phyloP scores from a whole-genome alignment of 1,139 yeast species.

The Yamadazyma dendronema region DNA sequence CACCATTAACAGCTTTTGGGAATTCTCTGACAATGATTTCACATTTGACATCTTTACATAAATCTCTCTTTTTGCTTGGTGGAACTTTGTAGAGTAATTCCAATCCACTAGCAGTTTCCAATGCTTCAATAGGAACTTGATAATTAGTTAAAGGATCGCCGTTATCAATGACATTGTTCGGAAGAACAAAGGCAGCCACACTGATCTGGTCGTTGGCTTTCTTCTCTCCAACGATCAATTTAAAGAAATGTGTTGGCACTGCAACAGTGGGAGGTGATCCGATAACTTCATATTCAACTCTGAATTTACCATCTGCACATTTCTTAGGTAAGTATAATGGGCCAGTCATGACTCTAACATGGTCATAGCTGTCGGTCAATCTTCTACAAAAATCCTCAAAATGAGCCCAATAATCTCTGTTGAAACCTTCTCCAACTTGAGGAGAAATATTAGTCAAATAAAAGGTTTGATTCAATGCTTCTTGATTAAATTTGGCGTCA shows the following conservation, averaged over 20 bases:
- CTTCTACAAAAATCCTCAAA: slow-evolving; percentile 86
- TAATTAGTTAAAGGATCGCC: slow-evolving; percentile 67
- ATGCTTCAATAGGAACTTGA: slow-evolving; percentile 85
- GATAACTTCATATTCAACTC: slow-evolving; percentile 86
- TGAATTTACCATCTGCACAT: slow-evolving; percentile 61
- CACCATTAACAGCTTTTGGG: slow-evolving; percentile 45
- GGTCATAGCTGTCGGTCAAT: slow-evolving; percentile 62
- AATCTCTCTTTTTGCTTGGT: slow-evolving; percentile 53
- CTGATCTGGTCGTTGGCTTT: slow-evolving; percentile 52
- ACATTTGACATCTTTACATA: slow-evolving; percentile 81
- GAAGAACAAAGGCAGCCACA: slow-evolving; percentile 90
- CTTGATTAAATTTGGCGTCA: slow-evolving; percentile 84
- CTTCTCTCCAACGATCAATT: slow-evolving; percentile 80
- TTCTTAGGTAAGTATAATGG: slow-evolving; percentile 85
- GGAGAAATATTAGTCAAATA: slow-evolving; percentile 89
- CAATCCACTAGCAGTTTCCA: slow-evolving; percentile 84
- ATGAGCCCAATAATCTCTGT: slow-evolving; percentile 96
- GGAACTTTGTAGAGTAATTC: slow-evolving; percentile 75
- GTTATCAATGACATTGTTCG: slow-evolving; percentile 76
- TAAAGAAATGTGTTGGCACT: slow-evolving; percentile 96
- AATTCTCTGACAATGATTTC: slow-evolving; percentile 83
- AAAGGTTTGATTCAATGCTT: slow-evolving; percentile 94
- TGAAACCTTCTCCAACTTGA: slow-evolving; percentile 96
- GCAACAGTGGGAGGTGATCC: slow-evolving; percentile 97
- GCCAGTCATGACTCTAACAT: slow-evolving; percentile 88